Evolutionary conservation across 2,329 filamentous ascomycete species (phyloP).

Genomic region (Aspergillus puulaauensis): DNA sequence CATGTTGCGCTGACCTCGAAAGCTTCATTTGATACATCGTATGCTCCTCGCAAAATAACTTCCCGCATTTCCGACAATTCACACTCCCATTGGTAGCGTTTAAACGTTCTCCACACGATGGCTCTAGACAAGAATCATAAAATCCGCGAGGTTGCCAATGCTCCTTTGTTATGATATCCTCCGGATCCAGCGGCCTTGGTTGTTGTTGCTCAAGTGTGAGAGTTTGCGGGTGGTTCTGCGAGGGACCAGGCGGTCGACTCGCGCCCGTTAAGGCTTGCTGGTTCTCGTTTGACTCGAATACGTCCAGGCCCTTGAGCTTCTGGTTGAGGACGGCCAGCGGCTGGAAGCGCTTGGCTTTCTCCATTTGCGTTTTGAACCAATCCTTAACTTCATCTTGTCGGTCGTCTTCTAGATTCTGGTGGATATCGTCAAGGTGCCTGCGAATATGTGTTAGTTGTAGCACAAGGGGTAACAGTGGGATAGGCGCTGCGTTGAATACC

Average conservation of each 20-base stretch:
- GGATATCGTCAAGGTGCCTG: slow-evolving; percentile 80
- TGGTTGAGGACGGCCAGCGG: slow-evolving; percentile 89
- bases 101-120: slow-evolving; percentile 75
- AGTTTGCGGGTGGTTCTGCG: slow-evolving; percentile 30
- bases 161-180: slow-evolving; percentile 80
- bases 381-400: slow-evolving; percentile 94
- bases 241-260: slow-evolving; percentile 29
- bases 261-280: slow-evolving; percentile 41
- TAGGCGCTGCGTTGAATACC: slow-evolving; percentile 43
- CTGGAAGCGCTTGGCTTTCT: slow-evolving; percentile 90
- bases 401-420: slow-evolving; percentile 83
- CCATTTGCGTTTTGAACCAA: slow-evolving; percentile 93
- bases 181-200: slow-evolving; percentile 64
- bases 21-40: slow-evolving; percentile 99
- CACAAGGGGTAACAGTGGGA: not conserved
- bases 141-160: slow-evolving; percentile 83
- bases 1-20: slow-evolving; percentile 82
- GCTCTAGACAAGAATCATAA: slow-evolving; percentile 82
- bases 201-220: slow-evolving; percentile 13
- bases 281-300: slow-evolving; percentile 88
- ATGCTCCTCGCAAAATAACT: slow-evolving; percentile 93
- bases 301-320: slow-evolving; percentile 86
- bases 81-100: slow-evolving; percentile 79
- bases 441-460: slow-evolving; percentile 17
- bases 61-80: slow-evolving; percentile 91